Evolutionary conservation across 345 rosid species (phyloP), one percentile per base, ranked within the genome.

Genomic region (Syzygium aromaticum): DNA sequence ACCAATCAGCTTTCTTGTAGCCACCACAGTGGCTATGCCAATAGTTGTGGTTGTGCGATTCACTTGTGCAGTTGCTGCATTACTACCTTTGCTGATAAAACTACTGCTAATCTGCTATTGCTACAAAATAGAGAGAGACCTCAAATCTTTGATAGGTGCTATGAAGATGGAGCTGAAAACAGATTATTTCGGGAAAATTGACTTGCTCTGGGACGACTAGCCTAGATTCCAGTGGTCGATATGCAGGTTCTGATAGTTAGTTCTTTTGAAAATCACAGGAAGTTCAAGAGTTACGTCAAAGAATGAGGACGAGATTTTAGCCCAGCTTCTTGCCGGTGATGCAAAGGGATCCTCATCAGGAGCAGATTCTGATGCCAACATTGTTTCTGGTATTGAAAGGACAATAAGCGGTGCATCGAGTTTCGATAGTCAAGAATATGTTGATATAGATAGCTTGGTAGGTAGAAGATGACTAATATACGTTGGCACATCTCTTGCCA

Each of bases 301-400:
- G 89, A 54, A 89, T 85, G 98, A 96, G 89, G 96, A 97, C 88
- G 98, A 93, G 86, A 87, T 93, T 90, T 89, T 96, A 86, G 92
- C 89, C 84, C 92, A 94, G 94, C 91, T 97, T 93, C 90, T 96
- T n/a, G 94, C 94, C 7, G 89, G 91, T 90, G 96, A 94, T 88
- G 92, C 86, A 86, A 93, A 89, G 89, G 95, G 90, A 86, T 90
- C 95, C 53, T 91, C 93, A 88, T 94, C 95, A 59, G 91, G 90
- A 53, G 90, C 86, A 83, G 87, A 86, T 11, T 87, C 91, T 28
- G 90, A 78, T 77, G 80, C 86, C 19, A 91, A 91, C 22, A 54
- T 56, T 89, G 46, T 61, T 89, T 87, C 91, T 17, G 86, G 88
- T 83, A 86, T 86, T 86, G 91, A 84, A 86, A 92, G 93, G 89